Base-by-base conservation (phyloP, 805 yeast species). In the Candida wancherniae region DNA sequence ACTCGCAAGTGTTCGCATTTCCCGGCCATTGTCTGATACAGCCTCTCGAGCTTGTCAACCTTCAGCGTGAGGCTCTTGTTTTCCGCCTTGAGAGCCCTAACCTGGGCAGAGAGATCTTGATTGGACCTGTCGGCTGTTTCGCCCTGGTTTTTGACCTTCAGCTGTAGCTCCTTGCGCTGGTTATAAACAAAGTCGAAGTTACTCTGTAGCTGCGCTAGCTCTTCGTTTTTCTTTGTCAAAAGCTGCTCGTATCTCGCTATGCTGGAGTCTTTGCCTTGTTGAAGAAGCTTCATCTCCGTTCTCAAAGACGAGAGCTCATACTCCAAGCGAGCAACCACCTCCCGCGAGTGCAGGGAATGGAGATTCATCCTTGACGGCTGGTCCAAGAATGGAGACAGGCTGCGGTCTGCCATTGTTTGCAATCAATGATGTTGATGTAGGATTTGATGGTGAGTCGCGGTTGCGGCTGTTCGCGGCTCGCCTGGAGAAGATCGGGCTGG, bases 161-260 rank as follows among this genome's bases (percentile, higher is more conserved):
- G 55, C 12, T 55, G 51, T 19, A 55, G 41, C 27, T 55, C 54
- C 18, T 53, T 49, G 32, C 63, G 48, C 33, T 63, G 63, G 19
- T 52, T 53, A 32, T 53, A 60, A 8, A 63, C 32, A 34, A 37
- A 64, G 31, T 61, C 64, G 26, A 66, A 57, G 38, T 60, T 61
- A 17, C 49, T 47, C 39, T 64, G 61, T 9, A 66, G 45, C 19
- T 47, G 50, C 17, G 48, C 47, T 29, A 55, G 44, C 26, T 55
- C 61, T 22, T 58, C 59, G 34, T 53, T 57, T 39, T 65, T 64
- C 20, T 50, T 42, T 9, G 41, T 33, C 9, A 63, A 37, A 6
- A 61, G 39, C 27, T 34, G 47, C 29, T 61, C 67, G 32, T 44
- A 36, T 12, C 42, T 27, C 12, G 37, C 39, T 9, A 30, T 39